phyloP scores from a whole-genome alignment of 129 eudicot species.

The Rutidosis leptorrhynchoides region DNA sequence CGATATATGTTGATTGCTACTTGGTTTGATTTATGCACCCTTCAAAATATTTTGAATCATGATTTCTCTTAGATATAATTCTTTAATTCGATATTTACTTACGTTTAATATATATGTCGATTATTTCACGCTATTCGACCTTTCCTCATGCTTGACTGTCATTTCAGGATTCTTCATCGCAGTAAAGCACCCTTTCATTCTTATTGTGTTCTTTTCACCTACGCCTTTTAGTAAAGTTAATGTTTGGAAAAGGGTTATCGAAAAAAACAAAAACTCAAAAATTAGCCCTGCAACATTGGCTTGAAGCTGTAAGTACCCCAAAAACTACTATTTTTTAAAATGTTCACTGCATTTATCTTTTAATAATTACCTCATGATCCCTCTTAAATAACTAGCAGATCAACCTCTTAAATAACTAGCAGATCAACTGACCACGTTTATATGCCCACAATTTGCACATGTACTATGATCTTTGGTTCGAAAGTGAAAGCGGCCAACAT shows the following conservation, averaged over 20 bases:
- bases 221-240: conserved; percentile 78
- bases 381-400: no score
- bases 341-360: neutral
- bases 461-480: conserved; percentile 75
- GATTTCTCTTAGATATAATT: no score
- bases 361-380: conserved; percentile 11
- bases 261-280: conserved; percentile 85
- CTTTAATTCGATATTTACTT: no score
- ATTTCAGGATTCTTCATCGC: no score
- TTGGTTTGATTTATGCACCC: no score
- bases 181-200: no score
- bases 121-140: no score
- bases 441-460: conserved; percentile 84
- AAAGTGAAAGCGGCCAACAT: conserved; percentile 80
- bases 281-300: conserved; percentile 88
- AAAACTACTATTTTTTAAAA: conserved; percentile 4
- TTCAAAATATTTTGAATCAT: no score
- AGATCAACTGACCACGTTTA: conserved; percentile 95
- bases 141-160: no score
- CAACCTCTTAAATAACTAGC: no score
- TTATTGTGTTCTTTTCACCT: conserved; percentile 67
- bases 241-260: conserved; percentile 88
- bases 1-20: no score
- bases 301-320: conserved; percentile 74
- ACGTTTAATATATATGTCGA: no score